Percentiles rank a stretch among this genome's conserved stretches.
These are phyloP conservation scores for Heliamphora pulchella DNA, from an alignment of 179 eudicot species.

Conservation along the genomic window DNA sequence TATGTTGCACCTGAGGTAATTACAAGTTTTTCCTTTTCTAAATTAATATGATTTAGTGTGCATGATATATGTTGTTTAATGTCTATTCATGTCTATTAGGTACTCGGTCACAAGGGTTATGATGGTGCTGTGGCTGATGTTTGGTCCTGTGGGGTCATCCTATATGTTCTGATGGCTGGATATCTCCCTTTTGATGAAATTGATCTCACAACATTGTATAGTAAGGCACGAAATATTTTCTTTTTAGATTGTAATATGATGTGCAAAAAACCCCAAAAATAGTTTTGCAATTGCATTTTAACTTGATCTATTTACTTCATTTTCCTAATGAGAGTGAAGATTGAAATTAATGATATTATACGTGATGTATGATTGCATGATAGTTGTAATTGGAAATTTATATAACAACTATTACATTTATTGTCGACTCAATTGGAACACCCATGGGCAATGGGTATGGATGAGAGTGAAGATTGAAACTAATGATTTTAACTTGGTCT, in stretches of 20 bases:
- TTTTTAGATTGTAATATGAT: not conserved
- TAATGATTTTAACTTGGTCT: too few species aligned
- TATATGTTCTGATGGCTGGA: constrained; percentile 90
- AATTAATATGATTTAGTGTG: not conserved
- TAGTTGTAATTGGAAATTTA: not conserved
- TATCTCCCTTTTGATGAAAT: constrained; percentile 96
- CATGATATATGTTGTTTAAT: not conserved
- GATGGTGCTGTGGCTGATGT: constrained; percentile 89
- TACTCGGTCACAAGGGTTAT: constrained; percentile 90
- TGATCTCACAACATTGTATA: constrained; percentile 79
- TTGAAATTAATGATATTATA: not conserved
- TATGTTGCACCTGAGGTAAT: constrained; percentile 98
- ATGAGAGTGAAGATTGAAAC: too few species aligned
- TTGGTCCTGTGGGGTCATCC: constrained; percentile 97
- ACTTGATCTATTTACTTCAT: not conserved
- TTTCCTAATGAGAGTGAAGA: not conserved
- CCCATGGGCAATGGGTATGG: too few species aligned
- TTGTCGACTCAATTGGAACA: not conserved
- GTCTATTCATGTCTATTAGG: constrained; percentile 35
- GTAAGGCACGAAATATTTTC: constrained; percentile 56
- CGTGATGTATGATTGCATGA: not conserved
- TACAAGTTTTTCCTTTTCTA: not conserved
- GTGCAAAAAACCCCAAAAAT: not conserved
- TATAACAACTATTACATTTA: not conserved
- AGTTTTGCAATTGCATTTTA: not conserved